Evolutionary conservation across 257 asterid species (phyloP).

Genomic region (Linderniella brevidens): DNA sequence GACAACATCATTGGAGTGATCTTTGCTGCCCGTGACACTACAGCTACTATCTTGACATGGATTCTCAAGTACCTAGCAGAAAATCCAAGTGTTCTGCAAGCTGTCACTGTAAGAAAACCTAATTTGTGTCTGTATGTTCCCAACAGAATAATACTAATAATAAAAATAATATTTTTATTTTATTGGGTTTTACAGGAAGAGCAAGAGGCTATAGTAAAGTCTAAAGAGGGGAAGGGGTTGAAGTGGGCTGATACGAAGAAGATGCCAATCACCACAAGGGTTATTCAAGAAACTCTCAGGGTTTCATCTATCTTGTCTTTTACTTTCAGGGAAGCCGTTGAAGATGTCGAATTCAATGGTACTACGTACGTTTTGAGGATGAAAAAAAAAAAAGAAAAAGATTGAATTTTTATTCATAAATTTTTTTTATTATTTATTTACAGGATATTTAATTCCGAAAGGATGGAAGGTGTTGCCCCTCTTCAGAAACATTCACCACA

Average conservation of each 20-base stretch:
- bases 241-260: constrained; percentile 46
- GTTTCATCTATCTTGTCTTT: constrained; percentile 59
- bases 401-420: no score
- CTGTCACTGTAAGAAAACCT: constrained; percentile 53
- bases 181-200: constrained; percentile 31
- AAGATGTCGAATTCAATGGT: constrained; percentile 68
- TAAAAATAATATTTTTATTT: not conserved
- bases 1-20: constrained; percentile 63
- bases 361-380: constrained; percentile 5
- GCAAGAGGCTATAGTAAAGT: constrained; percentile 42
- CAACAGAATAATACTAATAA: not conserved
- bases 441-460: constrained; percentile 78
- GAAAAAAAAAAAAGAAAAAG: not conserved
- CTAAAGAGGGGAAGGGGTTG: constrained; percentile 25
- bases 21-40: constrained; percentile 71
- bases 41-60: constrained; percentile 72
- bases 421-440: no score
- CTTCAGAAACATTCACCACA: constrained; percentile 79
- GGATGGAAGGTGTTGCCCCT: constrained; percentile 97
- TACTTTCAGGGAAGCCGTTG: constrained; percentile 76
- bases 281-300: constrained; percentile 67
- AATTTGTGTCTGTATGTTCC: not conserved
- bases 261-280: constrained; percentile 56
- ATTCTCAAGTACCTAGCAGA: constrained; percentile 61
- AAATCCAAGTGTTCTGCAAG: constrained; percentile 46